Conservation (phyloP, 2,329 filamentous ascomycete genomes). For the Pseudogymnoascus sp. region DNA sequence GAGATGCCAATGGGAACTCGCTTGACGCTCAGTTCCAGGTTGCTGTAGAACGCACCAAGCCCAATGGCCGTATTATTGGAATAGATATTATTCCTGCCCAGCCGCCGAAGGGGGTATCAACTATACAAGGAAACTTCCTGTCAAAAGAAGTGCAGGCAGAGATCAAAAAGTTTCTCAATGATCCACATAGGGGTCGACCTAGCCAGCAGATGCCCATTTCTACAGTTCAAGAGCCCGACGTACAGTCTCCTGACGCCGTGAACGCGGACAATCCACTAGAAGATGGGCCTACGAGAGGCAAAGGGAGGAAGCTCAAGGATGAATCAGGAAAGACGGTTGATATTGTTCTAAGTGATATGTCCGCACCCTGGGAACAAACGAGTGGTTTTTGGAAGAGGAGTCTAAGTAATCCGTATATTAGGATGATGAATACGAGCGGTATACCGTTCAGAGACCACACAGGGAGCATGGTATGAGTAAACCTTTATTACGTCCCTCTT, state of each 20-base stretch:
- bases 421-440: conserved; percentile 99
- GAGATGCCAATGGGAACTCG: background rate
- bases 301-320: conserved; percentile 30
- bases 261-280: conserved; percentile 16
- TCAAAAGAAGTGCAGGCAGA: conserved; percentile 63
- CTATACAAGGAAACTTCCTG: conserved; percentile 91
- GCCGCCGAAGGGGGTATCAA: conserved; percentile 83
- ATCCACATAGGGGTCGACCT: conserved; percentile 49
- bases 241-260: conserved; percentile 9
- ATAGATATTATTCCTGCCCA: conserved; percentile 91
- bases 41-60: conserved; percentile 67
- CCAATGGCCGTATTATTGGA: conserved; percentile 71
- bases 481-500: background rate
- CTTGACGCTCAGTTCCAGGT: conserved; percentile 46
- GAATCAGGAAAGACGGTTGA: conserved; percentile 59
- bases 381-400: conserved; percentile 73
- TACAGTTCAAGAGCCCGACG: conserved; percentile 17
- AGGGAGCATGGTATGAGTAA: conserved; percentile 60
- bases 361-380: conserved; percentile 83
- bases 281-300: conserved; percentile 26
- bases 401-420: conserved; percentile 90
- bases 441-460: conserved; percentile 78
- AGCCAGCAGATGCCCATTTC: conserved; percentile 23
- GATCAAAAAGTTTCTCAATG: conserved; percentile 65
- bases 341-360: conserved; percentile 98